These are phyloP conservation scores for Dothideomycetes sp. DNA, from an alignment of 2,329 filamentous ascomycete genomes.

Conservation along the genomic window DNA sequence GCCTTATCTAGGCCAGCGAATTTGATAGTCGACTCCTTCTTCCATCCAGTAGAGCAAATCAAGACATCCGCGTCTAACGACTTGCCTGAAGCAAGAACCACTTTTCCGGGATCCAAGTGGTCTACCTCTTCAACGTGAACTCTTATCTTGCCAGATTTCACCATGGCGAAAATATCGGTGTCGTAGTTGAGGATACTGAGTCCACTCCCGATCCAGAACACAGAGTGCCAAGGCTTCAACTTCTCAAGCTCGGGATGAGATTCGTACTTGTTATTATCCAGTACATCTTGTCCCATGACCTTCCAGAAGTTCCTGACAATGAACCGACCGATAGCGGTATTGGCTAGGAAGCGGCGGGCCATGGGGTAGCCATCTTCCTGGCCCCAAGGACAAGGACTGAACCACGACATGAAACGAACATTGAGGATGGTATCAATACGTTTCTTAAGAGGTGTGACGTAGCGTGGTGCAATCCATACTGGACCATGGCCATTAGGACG, in stretches of 20 bases:
- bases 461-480: conserved; percentile 47
- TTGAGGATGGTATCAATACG: conserved; percentile 58
- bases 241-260: conserved; percentile 29
- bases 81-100: conserved; percentile 39
- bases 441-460: conserved; percentile 56
- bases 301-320: conserved; percentile 47
- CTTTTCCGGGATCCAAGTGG: conserved; percentile 31
- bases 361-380: conserved; percentile 47
- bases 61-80: conserved; percentile 38
- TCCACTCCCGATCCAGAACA: conserved; percentile 43
- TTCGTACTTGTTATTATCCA: conserved; percentile 36
- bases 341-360: conserved; percentile 46
- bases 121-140: conserved; percentile 46
- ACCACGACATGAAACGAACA: conserved; percentile 59
- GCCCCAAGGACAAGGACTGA: conserved; percentile 66
- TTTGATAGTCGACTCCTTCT: conserved; percentile 36
- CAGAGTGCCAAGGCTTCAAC: conserved; percentile 28
- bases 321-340: conserved; percentile 44
- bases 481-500: conserved; percentile 49
- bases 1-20: conserved; percentile 33
- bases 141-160: conserved; percentile 42
- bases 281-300: conserved; percentile 43
- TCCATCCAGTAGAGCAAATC: conserved; percentile 48
- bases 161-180: conserved; percentile 44
- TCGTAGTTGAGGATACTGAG: conserved; percentile 52